Base-by-base conservation (phyloP, 108 stramenopile species). In the Cyclostephanos invisitatus region DNA sequence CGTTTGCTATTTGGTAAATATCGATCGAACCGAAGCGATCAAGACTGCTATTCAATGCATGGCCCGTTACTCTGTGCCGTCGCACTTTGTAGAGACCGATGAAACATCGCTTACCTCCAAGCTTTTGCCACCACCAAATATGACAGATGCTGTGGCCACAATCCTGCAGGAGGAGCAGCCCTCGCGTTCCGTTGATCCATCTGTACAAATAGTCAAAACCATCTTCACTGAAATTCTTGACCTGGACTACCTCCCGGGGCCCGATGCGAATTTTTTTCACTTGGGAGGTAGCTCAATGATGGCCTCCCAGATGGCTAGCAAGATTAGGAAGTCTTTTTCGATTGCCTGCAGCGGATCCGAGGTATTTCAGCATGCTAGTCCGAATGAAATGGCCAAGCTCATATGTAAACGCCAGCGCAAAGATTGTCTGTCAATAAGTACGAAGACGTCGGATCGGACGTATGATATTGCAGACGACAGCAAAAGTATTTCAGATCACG, bases 281-380 rank as follows among this genome's bases (percentile, higher is more conserved):
- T 27, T 87, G n/a, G 87, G 87, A 25, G 87, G 87, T 51, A 73
- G 80, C 7, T 84, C 83, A 5, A 69, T 87, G 73, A 36, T 87
- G 42, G 87, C 82, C 24, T 84, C 83, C 2, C 84, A 87, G 61
- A 36, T 87, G 51, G 87, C 87, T 8, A 82, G 81, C 55, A 66
- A 59, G 29, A 77, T 85, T 35, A 74, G 87, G 21, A 87, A 83
- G 40, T 38, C 56, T 12, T 75, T 72, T 60, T 35, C 58, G 7
- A 61, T 84, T 25, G 28, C 66, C 17, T 83, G 82, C 51, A 68
- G 64, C 15, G 86, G 86, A 35, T 73, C 86, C n/a, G 86, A 87
- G 21, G 64, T 87, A 10, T 87, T 87, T 63, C 83, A 79, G 5
- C 68, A 84, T 62, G 60, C 78, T 47, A 84, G 55, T 12, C 81